A percentile compares a stretch with the other conserved stretches of the same genome.
Evolutionary conservation across 495 filamentous ascomycete genomes (phyloP).

Genomic region (Acidomyces sp.): DNA sequence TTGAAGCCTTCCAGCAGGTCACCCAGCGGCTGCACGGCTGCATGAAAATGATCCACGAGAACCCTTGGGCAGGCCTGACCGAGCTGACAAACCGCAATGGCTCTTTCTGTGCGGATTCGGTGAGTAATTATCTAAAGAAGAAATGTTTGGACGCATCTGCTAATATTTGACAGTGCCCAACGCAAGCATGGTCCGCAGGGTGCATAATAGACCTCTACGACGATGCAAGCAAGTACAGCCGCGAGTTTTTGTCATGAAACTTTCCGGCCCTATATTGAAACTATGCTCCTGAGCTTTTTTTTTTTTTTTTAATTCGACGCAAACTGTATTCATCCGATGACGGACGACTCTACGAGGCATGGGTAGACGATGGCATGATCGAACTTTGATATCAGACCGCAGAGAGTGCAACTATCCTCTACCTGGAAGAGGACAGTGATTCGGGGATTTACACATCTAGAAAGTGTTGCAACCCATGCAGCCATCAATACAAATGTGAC

Average conservation of each 20-base stretch:
- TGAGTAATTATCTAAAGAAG: constrained; percentile 33
- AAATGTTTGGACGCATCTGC: constrained; percentile 18
- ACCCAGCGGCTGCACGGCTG: constrained; percentile 70
- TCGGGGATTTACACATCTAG: no score
- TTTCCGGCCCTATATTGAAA: no score
- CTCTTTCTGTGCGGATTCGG: constrained; percentile 71
- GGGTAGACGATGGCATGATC: no score
- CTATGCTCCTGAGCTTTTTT: no score
- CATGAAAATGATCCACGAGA: constrained; percentile 60
- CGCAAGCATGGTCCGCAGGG: constrained; percentile 88
- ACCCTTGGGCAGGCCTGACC: constrained; percentile 80
- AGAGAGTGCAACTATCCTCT: no score
- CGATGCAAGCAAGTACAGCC: constrained; percentile 49
- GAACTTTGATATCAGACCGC: no score
- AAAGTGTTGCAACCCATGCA: no score
- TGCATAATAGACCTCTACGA: constrained; percentile 92
- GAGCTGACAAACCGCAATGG: constrained; percentile 89
- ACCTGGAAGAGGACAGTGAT: no score
- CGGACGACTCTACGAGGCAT: no score
- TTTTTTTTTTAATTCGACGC: no score
- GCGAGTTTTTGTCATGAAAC: constrained; percentile 15
- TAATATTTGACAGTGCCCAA: constrained; percentile 53
- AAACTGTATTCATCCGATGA: no score
- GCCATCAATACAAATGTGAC: no score
- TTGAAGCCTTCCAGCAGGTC: constrained; percentile 88